Conservation (phyloP, 331 rosid genomes). For the Rhamnella rubrinervis region DNA sequence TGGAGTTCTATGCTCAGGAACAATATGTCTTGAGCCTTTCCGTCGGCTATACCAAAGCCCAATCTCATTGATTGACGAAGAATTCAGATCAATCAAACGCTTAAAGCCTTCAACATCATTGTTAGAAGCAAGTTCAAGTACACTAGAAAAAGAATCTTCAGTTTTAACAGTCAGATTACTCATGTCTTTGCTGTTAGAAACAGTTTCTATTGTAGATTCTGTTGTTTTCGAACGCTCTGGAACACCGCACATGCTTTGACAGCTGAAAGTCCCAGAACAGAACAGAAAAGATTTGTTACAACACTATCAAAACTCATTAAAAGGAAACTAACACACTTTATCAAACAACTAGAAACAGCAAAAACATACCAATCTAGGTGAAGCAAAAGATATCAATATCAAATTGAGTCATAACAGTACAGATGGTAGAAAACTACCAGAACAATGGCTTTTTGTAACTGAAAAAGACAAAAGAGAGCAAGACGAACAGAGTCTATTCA, state of each 20-base stretch:
- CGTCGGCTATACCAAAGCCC: conserved; percentile 78
- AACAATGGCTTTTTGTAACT: background rate
- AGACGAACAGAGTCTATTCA: background rate
- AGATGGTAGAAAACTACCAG: background rate
- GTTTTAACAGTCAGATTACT: conserved; percentile 40
- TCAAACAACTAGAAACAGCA: background rate
- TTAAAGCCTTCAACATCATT: conserved; percentile 66
- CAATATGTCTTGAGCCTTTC: conserved; percentile 67
- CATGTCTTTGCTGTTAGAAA: conserved; percentile 49
- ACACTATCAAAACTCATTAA: conserved; percentile 1
- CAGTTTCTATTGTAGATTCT: conserved; percentile 35
- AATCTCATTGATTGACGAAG: conserved; percentile 45
- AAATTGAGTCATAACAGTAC: background rate
- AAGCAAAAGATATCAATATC: background rate
- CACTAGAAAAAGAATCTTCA: conserved; percentile 54
- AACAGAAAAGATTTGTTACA: background rate
- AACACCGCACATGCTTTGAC: conserved; percentile 63
- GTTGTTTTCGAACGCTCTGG: conserved; percentile 50
- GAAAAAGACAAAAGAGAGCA: background rate
- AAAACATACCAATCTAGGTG: background rate
- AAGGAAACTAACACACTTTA: background rate
- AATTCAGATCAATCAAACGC: conserved; percentile 41
- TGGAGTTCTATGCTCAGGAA: conserved; percentile 73
- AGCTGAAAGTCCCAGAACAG: conserved; percentile 17
- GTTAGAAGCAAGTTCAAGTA: conserved; percentile 77